phyloP scores from a whole-genome alignment of 1,139 yeast species.

The Hemisphaericaspora subhashii region DNA sequence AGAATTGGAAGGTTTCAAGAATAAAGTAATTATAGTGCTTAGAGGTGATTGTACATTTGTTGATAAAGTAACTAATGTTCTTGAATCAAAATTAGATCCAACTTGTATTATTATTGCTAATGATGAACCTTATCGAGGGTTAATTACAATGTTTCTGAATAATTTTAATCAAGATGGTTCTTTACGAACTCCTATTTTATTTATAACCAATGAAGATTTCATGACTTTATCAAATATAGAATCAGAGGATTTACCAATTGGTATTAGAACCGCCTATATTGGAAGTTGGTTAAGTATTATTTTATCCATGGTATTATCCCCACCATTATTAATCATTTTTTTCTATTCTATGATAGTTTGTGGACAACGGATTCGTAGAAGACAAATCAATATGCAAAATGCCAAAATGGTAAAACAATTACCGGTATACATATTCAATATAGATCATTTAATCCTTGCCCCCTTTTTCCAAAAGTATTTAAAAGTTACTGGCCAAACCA shows the following conservation, averaged over 20 bases:
- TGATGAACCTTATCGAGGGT: constrained; percentile 39
- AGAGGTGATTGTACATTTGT: constrained; percentile 48
- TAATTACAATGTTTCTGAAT: constrained; percentile 46
- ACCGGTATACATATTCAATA: constrained; percentile 41
- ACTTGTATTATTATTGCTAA: constrained; percentile 41
- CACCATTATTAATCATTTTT: constrained; percentile 41
- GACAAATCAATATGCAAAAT: constrained; percentile 31
- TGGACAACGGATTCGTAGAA: constrained; percentile 30
- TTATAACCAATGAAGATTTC: constrained; percentile 41
- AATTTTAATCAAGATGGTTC: constrained; percentile 40
- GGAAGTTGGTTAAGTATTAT: constrained; percentile 44
- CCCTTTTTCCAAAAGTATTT: constrained; percentile 29
- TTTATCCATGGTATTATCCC: constrained; percentile 44
- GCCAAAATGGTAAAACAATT: constrained; percentile 36
- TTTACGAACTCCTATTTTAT: constrained; percentile 36
- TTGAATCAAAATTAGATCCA: constrained; percentile 31
- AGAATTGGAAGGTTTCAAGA: constrained; percentile 15
- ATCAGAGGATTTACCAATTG: constrained; percentile 15
- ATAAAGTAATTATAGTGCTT: constrained; percentile 33
- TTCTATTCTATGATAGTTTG: constrained; percentile 35
- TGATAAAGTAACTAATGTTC: constrained; percentile 33
- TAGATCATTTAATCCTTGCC: constrained; percentile 34
- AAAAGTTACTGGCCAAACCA: constrained; percentile 24
- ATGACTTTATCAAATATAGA: constrained; percentile 18
- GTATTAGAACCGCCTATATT: constrained; percentile 34